Base-by-base conservation (phyloP, 1,284 basidiomycete species). In the Cutaneotrichosporon spelunceum region DNA sequence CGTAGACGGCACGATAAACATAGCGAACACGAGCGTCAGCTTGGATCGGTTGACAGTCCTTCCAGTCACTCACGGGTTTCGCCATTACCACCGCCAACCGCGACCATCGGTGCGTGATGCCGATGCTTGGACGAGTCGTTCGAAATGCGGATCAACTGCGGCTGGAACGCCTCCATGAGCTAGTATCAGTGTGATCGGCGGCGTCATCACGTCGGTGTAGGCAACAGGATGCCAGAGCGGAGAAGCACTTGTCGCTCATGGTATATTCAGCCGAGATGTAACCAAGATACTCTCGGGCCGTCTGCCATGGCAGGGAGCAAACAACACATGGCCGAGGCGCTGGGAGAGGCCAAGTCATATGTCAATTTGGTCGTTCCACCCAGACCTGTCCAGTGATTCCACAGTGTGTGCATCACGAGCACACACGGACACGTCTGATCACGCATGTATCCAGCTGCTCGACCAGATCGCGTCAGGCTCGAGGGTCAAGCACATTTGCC, bases 101-200 rank as follows among this genome's bases (percentile, higher is more conserved):
- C 77, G 56, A 74, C 63, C 78, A 79, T 79, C 1, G 78, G 70
- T 0, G 75, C 65, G 58, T 79, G 78, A 66, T 79, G 77, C 2
- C 75, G 62, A 62, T 79, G 78, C 67, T 79, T 78, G 23, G 66
- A 68, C 8, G 77, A 79, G 64, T 79, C 78, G 60, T 79, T 79
- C 53, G 70, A 71, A 48, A 79, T 74, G 44, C 76, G 65, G 48
- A 79, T 68, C 24, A 78, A 61, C 9, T 65, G 62, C 14, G 78
- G 78, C 58, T 74, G 55, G 60, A 79, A 72, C 7, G 69, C 70
- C 24, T 78, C 72, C 24, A 74, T 69, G 26, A 79, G 67, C 77
- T 79, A 56, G 48, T 27, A 19, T 50, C 48, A 50, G 48, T 30
- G 16, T 42, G 39, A 42, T 42, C 19, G 39, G 19, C 36, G 39